These are phyloP conservation scores for Chaetomium sp. DNA, from an alignment of 2,329 filamentous ascomycete genomes.

Conservation along the genomic window DNA sequence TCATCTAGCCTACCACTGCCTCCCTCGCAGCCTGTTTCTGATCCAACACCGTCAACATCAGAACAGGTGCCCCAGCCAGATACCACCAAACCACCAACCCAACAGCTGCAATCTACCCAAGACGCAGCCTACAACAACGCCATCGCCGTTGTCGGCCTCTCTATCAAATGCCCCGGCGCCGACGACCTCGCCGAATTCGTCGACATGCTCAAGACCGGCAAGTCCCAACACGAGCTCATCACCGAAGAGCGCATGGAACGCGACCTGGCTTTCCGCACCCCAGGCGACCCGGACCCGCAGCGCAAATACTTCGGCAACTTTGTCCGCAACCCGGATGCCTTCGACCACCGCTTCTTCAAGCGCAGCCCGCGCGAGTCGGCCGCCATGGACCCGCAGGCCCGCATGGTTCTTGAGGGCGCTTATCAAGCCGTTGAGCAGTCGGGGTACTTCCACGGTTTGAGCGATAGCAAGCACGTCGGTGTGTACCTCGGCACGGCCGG, in stretches of 20 bases:
- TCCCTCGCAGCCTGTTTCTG: neutral
- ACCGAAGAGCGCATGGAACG: slow-evolving; percentile 22
- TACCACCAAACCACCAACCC: no score
- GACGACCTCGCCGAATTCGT: slow-evolving; percentile 31
- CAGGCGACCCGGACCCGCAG: slow-evolving; percentile 15
- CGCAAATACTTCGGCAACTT: slow-evolving; percentile 27
- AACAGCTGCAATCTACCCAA: no score
- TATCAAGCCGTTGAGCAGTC: slow-evolving; percentile 34
- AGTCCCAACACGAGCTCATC: slow-evolving; percentile 28
- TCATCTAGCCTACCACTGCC: neutral
- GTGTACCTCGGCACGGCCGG: slow-evolving; percentile 26
- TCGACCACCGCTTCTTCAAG: slow-evolving; percentile 37
- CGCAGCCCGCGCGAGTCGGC: slow-evolving; percentile 33
- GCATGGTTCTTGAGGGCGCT: slow-evolving; percentile 33
- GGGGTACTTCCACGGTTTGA: slow-evolving; percentile 20
- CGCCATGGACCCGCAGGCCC: slow-evolving; percentile 37
- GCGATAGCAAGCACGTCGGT: slow-evolving; percentile 32
- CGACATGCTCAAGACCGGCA: slow-evolving; percentile 25
- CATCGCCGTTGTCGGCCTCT: slow-evolving; percentile 35
- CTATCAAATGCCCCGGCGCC: slow-evolving; percentile 29
- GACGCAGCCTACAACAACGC: neutral
- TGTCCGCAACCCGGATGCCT: slow-evolving; percentile 22
- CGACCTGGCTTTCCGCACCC: slow-evolving; percentile 21
- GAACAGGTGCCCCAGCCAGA: no score
- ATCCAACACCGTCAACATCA: neutral